Conservation (phyloP, 768 basidiomycete genomes). For the Wakefieldia striispora region DNA sequence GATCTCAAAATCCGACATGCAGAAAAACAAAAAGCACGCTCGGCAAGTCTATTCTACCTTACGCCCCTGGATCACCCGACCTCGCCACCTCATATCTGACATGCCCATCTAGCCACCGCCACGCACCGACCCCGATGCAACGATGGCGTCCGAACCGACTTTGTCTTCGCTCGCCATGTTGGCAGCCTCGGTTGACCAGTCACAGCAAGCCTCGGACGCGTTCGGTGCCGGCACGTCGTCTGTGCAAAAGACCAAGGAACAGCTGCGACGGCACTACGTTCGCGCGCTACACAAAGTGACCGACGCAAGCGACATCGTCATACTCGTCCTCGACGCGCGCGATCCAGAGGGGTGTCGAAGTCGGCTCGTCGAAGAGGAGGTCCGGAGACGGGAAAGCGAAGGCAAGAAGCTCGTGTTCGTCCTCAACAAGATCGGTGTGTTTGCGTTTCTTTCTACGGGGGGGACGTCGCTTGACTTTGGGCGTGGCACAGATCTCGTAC, state of each 20-base stretch:
- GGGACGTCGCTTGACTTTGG: background rate
- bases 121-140: constrained; percentile 46
- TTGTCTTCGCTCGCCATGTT: constrained; percentile 57
- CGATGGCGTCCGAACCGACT: constrained; percentile 75
- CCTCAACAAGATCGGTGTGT: constrained; percentile 94
- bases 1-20: constrained; percentile 62
- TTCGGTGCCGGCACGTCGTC: constrained; percentile 30
- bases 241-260: constrained; percentile 59
- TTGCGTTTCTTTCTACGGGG: background rate
- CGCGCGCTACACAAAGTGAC: constrained; percentile 88
- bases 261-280: constrained; percentile 70
- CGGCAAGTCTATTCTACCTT: constrained; percentile 31
- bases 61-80: background rate
- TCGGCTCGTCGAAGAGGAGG: constrained; percentile 91
- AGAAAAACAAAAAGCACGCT: constrained; percentile 44
- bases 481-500: constrained; percentile 70
- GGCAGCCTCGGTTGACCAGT: constrained; percentile 35
- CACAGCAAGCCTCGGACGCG: constrained; percentile 4
- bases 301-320: constrained; percentile 86
- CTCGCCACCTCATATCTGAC: background rate
- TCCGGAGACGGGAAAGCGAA: constrained; percentile 76
- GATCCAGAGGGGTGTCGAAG: constrained; percentile 95
- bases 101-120: constrained; percentile 20
- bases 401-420: constrained; percentile 93
- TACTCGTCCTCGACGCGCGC: constrained; percentile 88